phyloP scores from a whole-genome alignment of 306 rosid species.

The Gastrolobium bilobum region DNA sequence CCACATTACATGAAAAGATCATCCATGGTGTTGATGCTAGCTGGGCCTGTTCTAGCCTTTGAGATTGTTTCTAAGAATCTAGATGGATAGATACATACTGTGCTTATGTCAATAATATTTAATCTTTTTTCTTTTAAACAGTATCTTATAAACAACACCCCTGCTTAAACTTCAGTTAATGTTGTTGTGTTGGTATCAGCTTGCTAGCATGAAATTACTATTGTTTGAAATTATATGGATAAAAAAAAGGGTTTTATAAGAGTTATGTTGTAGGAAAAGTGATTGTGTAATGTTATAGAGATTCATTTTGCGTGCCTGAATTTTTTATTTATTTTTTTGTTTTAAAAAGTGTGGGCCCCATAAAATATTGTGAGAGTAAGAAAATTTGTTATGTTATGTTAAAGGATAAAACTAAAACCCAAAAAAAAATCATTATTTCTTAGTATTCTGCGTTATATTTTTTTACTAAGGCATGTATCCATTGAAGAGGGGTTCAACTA shows the following conservation, averaged over 20 bases:
- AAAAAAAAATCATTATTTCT: neutral
- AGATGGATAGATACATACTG: constrained; percentile 24
- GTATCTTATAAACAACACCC: constrained; percentile 17
- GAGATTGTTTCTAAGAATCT: constrained; percentile 37
- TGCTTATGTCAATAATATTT: constrained; percentile 42
- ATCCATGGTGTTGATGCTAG: constrained; percentile 89
- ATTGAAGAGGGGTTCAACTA: neutral
- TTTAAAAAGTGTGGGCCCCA: too few species aligned
- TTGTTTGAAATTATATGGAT: constrained; percentile 43
- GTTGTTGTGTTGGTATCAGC: constrained; percentile 43
- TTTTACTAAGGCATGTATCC: neutral
- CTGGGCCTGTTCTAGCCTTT: constrained; percentile 91
- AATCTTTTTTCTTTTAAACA: neutral
- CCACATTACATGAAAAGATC: constrained; percentile 79
- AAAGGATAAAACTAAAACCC: too few species aligned
- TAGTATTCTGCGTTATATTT: constrained; percentile 14
- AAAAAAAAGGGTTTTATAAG: too few species aligned
- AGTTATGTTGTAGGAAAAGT: too few species aligned
- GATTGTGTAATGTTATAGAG: too few species aligned
- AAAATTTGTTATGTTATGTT: too few species aligned
- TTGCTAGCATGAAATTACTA: constrained; percentile 35
- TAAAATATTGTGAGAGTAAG: too few species aligned
- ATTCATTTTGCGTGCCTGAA: too few species aligned
- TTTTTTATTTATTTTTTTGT: too few species aligned
- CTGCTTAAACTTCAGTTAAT: constrained; percentile 25